Evolutionary conservation across 2,329 filamentous ascomycete species (phyloP).

Genomic region (Magnaporthiopsis incrustans): DNA sequence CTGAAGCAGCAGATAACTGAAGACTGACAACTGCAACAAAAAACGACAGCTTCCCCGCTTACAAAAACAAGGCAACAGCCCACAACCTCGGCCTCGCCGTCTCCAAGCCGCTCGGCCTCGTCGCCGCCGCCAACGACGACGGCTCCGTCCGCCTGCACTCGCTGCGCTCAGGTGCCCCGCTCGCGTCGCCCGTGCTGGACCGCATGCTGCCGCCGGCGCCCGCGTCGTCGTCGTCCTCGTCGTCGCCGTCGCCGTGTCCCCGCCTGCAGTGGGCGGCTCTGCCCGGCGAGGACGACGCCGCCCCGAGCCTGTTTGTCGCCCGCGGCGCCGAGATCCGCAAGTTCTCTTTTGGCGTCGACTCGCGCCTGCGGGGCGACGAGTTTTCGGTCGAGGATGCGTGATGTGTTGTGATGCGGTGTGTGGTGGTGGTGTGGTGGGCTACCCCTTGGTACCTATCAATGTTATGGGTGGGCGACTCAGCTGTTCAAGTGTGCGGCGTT

Average conservation of each 20-base stretch:
- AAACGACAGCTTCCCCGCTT: conserved; percentile 34
- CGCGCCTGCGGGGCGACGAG: background rate
- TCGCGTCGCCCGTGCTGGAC: conserved; percentile 9
- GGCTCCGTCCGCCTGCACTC: conserved; percentile 42
- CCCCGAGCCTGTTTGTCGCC: conserved; percentile 40
- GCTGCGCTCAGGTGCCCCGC: conserved; percentile 29
- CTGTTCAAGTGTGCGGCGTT: too few relatives aligned
- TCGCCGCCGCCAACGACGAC: conserved; percentile 47
- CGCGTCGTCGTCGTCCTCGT: background rate
- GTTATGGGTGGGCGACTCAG: too few relatives aligned
- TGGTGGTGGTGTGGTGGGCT: too few relatives aligned
- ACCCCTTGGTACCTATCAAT: too few relatives aligned
- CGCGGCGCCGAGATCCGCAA: conserved; percentile 29
- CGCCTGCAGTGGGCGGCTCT: conserved; percentile 20
- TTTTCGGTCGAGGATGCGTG: background rate
- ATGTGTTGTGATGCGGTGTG: background rate
- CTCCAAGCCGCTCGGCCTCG: conserved; percentile 40
- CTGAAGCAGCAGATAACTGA: too few relatives aligned
- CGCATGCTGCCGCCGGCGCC: too few relatives aligned
- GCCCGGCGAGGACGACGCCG: conserved; percentile 32
- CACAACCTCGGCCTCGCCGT: conserved; percentile 38
- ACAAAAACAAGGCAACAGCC: conserved; percentile 36
- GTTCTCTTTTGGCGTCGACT: conserved; percentile 31
- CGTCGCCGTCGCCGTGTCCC: background rate
- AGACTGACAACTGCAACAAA: background rate